Percentiles rank a stretch among this genome's conserved stretches.
Conservation (phyloP, 306 rosid genomes). For the Fragaria nilgerrensis region DNA sequence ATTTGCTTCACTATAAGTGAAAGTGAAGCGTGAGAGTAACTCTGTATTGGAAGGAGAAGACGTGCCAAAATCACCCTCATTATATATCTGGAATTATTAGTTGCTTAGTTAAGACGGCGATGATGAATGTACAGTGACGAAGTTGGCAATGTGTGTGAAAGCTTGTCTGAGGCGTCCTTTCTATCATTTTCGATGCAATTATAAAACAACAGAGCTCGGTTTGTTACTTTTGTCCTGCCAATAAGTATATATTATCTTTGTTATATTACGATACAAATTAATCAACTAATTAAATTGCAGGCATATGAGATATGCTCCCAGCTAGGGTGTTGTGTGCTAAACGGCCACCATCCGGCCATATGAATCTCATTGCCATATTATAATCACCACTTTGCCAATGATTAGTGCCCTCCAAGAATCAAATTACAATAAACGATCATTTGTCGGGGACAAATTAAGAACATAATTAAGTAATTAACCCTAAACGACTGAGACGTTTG, state of each 20-base stretch:
- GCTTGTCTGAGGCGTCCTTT: not conserved
- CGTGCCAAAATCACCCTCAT: not conserved
- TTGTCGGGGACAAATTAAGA: not conserved
- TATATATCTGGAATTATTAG: not conserved
- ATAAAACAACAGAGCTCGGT: not conserved
- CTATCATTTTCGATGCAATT: not conserved
- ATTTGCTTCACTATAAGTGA: no score
- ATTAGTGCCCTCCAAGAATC: constrained; percentile 7
- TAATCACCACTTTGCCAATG: not conserved
- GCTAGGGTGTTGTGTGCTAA: not conserved
- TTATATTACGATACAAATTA: not conserved
- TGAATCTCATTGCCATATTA: not conserved
- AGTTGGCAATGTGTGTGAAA: constrained; percentile 2
- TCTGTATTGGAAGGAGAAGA: not conserved
- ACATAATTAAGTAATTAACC: not conserved
- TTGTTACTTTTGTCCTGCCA: constrained; percentile 6
- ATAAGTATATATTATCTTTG: not conserved
- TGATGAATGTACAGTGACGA: constrained; percentile 10
- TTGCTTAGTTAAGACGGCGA: not conserved
- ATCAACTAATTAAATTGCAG: not conserved
- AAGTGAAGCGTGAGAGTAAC: not conserved
- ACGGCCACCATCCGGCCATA: constrained; percentile 1
- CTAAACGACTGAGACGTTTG: not conserved
- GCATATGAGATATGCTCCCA: not conserved
- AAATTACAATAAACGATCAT: not conserved